Evolutionary conservation across 164 flowering plant species (phyloP).

Genomic region (Magnolia officinalis): DNA sequence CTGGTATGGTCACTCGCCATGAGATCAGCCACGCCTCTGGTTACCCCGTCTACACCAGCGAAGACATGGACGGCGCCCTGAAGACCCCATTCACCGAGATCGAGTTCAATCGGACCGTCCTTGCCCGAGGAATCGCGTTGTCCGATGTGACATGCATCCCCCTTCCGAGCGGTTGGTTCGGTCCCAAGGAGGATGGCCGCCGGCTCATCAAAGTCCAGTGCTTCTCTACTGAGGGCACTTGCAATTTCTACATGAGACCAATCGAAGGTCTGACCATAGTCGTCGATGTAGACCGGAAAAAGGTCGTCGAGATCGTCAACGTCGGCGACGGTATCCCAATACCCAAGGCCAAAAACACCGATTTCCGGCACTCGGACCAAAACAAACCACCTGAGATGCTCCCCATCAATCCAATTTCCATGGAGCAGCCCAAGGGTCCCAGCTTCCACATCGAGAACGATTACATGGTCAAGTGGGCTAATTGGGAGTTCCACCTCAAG

Average conservation of each 20-base stretch:
- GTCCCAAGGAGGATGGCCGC: conserved; percentile 42
- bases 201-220: conserved; percentile 55
- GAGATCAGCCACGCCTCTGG: conserved; percentile 24
- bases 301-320: conserved; percentile 33
- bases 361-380: conserved; percentile 28
- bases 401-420: conserved; percentile 49
- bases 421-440: conserved; percentile 61
- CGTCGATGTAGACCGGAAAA: conserved; percentile 46
- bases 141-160: conserved; percentile 33
- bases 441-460: conserved; percentile 44
- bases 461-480: conserved; percentile 61
- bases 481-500: conserved; percentile 66
- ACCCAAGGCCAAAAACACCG: conserved; percentile 38
- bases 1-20: conserved; percentile 22
- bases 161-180: conserved; percentile 52
- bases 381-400: conserved; percentile 14
- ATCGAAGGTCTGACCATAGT: conserved; percentile 53
- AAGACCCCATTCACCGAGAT: conserved; percentile 14
- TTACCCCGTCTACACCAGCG: conserved; percentile 32
- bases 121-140: conserved; percentile 29
- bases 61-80: conserved; percentile 25
- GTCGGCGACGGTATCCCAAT: conserved; percentile 41
- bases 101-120: conserved; percentile 29
- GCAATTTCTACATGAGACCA: conserved; percentile 72
- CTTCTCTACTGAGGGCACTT: conserved; percentile 37